phyloP scores from a whole-genome alignment of 2,329 filamentous ascomycete species.

The Escovopsis weberi region DNA sequence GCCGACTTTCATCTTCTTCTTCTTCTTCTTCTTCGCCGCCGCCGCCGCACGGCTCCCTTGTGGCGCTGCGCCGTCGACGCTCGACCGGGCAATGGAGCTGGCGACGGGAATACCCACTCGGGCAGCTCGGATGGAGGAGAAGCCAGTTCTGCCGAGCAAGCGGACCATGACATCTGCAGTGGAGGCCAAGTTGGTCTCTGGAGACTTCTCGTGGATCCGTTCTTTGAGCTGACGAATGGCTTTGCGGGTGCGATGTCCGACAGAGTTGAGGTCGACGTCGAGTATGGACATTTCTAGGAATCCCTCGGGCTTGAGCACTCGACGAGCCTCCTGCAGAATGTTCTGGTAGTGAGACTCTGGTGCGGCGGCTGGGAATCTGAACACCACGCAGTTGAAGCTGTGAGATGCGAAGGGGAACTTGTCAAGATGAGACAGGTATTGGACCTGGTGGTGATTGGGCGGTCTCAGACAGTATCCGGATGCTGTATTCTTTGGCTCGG shows the following conservation, averaged over 20 bases:
- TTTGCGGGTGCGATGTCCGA: slow-evolving; percentile 57
- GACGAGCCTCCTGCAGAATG: slow-evolving; percentile 59
- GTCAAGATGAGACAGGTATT: slow-evolving; percentile 45
- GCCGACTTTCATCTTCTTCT: slow-evolving; percentile 16
- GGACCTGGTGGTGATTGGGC: slow-evolving; percentile 62
- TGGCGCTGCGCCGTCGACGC: slow-evolving; percentile 1
- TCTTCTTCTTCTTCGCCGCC: slow-evolving; percentile 10
- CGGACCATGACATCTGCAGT: slow-evolving; percentile 48
- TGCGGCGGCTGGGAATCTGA: slow-evolving; percentile 59
- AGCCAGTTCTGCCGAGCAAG: slow-evolving; percentile 53
- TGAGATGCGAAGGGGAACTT: slow-evolving; percentile 64
- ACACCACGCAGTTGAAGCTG: slow-evolving; percentile 62
- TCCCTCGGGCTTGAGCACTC: slow-evolving; percentile 63
- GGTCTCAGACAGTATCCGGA: slow-evolving; percentile 41
- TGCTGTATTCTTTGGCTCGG: slow-evolving; percentile 26
- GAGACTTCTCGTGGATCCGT: slow-evolving; percentile 45
- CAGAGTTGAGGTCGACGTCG: slow-evolving; percentile 69
- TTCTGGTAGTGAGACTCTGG: slow-evolving; percentile 55
- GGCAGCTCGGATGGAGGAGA: slow-evolving; percentile 59
- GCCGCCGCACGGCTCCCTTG: slow-evolving; percentile 2
- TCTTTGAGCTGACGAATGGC: slow-evolving; percentile 60
- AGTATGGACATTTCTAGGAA: slow-evolving; percentile 68
- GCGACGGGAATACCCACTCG: slow-evolving; percentile 65
- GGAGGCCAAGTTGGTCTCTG: slow-evolving; percentile 45
- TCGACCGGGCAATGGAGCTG: slow-evolving; percentile 27